Base-by-base conservation (phyloP, 352 stramenopile species). In the Pythium sukuiense region DNA sequence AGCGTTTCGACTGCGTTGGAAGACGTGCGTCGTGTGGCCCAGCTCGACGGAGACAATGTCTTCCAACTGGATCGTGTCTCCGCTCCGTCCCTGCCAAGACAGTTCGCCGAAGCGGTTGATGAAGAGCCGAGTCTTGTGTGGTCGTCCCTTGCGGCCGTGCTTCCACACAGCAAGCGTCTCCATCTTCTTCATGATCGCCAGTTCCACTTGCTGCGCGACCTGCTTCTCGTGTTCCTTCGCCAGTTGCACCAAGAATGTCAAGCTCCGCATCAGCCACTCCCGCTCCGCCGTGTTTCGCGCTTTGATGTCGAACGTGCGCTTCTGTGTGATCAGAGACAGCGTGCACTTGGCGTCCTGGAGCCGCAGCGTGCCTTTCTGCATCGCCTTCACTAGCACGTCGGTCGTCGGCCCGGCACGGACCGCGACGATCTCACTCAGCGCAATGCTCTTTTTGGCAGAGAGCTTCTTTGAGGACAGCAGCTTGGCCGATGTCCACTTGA, bases 181-280 rank as follows among this genome's bases (percentile, higher is more conserved):
- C 76, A 95, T 89, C 20, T 85, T 82, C 70, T 90, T 89, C 83
- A 95, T 95, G 61, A 95, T 95, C 6, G 77, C 79, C 26, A 92
- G 74, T 66, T 95, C 87, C 18, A 91, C 87, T 64, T 95, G 87
- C 73, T 91, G 79, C 12, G 81, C 76, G 3, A 92, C 77, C 12
- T 87, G 80, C 30, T 85, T 77, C 55, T 90, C 83, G 64, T 95
- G 84, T 33, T 92, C 83, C 4, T 74, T 76, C 6, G 85, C 85
- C n/a, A 92, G 73, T 14, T 81, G 77, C 4, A 93, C 82, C 14
- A 95, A 73, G 55, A 92, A 92, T 56, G 72, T 50, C 27, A 95
- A 72, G 70, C 87, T 93, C 16, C 83, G 82, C 11, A 83, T 73
- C 7, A 95, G 80, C 83, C 83, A 95, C 59, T 95, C 85, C 33